Evolutionary conservation across 2,329 filamentous ascomycete genomes (phyloP).

Genomic region (Sclerotinia glacialis): DNA sequence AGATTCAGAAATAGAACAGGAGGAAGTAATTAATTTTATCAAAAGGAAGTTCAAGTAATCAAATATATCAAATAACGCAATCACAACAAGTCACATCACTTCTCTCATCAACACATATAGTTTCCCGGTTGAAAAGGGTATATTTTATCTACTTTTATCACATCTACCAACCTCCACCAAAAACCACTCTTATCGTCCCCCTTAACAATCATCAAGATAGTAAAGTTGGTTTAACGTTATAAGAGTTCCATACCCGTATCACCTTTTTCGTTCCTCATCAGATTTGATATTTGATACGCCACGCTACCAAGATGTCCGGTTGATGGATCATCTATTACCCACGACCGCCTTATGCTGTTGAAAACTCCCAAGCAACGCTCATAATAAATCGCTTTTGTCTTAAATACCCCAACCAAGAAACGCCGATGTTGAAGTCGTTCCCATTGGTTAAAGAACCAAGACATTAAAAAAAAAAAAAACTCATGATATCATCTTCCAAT

Average conservation of each 20-base stretch:
- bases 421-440: constrained; percentile 52
- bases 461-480: constrained; percentile 23
- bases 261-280: constrained; percentile 1
- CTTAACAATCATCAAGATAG: constrained; percentile 6
- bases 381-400: constrained; percentile 36
- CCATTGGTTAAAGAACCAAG: constrained; percentile 32
- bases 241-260: constrained; percentile 12
- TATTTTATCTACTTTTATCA: constrained; percentile 30
- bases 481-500: constrained; percentile 23
- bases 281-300: constrained; percentile 15
- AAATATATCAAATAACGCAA: background rate
- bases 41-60: too few species aligned
- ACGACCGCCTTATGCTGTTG: constrained; percentile 37
- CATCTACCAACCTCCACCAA: constrained; percentile 17
- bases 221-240: constrained; percentile 21
- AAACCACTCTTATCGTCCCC: constrained; percentile 15
- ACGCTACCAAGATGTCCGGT: constrained; percentile 37
- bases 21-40: too few species aligned
- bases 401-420: constrained; percentile 38
- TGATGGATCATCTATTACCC: constrained; percentile 40
- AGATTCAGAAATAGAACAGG: too few species aligned
- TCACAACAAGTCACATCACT: background rate
- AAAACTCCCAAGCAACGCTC: constrained; percentile 29
- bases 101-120: background rate
- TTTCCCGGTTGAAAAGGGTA: constrained; percentile 37